Percentiles rank a stretch among this genome's conserved stretches.
Conservation (phyloP, 2,329 filamentous ascomycete genomes). For the Botrytis byssoidea region DNA sequence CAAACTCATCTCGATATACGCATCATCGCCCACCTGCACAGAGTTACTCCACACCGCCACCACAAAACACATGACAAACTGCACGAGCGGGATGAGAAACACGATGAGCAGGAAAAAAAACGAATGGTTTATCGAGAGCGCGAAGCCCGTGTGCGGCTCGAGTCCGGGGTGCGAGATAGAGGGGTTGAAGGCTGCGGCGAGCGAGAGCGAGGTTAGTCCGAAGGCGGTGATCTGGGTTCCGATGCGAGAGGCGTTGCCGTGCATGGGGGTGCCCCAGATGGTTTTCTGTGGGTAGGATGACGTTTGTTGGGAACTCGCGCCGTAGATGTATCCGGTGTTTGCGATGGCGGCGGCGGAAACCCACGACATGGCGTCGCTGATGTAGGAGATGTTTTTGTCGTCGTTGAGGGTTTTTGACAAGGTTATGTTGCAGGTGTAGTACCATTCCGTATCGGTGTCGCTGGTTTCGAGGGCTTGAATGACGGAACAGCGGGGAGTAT, state of each 20-base stretch:
- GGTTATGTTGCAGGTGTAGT: constrained; percentile 44
- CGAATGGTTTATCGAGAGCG: constrained; percentile 43
- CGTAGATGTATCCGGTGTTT: constrained; percentile 42
- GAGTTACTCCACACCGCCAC: constrained; percentile 33
- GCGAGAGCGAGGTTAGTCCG: constrained; percentile 38
- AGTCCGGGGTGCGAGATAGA: constrained; percentile 15
- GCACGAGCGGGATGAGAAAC: constrained; percentile 28
- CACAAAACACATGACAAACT: constrained; percentile 32
- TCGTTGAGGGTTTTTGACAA: constrained; percentile 41
- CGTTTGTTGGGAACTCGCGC: constrained; percentile 32
- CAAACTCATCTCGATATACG: constrained; percentile 33
- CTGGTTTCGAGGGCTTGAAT: constrained; percentile 45
- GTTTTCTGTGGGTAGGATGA: constrained; percentile 47
- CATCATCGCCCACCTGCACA: constrained; percentile 33
- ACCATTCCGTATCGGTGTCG: constrained; percentile 40
- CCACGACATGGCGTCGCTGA: constrained; percentile 40
- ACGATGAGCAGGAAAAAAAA: constrained; percentile 47
- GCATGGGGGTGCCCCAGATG: constrained; percentile 39
- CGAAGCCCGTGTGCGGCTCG: constrained; percentile 27
- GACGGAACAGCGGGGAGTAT: constrained; percentile 28
- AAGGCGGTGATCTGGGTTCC: constrained; percentile 42
- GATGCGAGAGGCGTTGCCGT: constrained; percentile 40
- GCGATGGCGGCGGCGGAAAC: constrained; percentile 44
- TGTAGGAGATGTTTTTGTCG: constrained; percentile 28
- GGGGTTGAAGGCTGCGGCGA: constrained; percentile 30